A percentile compares a stretch with the other conserved stretches of the same genome.
Evolutionary conservation across 1,139 yeast genomes (phyloP).

Genomic region (Oligophagozyma castellii): DNA sequence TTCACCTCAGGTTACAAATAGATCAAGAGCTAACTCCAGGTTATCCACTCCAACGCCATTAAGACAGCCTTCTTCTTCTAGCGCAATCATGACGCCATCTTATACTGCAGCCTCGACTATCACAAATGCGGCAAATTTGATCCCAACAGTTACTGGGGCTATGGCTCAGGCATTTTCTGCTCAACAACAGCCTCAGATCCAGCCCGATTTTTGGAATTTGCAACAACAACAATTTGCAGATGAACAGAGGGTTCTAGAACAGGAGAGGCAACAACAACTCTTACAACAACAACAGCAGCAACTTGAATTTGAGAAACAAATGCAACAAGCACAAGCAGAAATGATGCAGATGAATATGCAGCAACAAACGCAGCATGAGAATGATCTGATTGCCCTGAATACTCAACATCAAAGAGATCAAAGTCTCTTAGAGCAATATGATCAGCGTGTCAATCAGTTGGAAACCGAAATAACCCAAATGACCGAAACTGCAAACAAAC

Average conservation of each 20-base stretch:
- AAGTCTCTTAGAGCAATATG: slow-evolving; percentile 73
- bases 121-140: slow-evolving; percentile 5
- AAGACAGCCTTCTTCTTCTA: not conserved
- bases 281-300: slow-evolving; percentile 54
- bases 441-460: slow-evolving; percentile 67
- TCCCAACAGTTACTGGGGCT: slow-evolving; percentile 6
- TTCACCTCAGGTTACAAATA: slow-evolving; percentile 3
- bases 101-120: slow-evolving; percentile 8
- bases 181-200: slow-evolving; percentile 6
- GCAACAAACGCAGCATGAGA: slow-evolving; percentile 64
- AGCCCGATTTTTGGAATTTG: slow-evolving; percentile 34
- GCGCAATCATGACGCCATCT: slow-evolving; percentile 7
- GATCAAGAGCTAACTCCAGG: slow-evolving; percentile 2
- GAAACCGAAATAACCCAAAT: slow-evolving; percentile 59
- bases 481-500: slow-evolving; percentile 57
- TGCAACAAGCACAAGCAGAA: slow-evolving; percentile 34
- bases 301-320: slow-evolving; percentile 61
- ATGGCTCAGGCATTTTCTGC: slow-evolving; percentile 1
- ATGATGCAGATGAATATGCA: slow-evolving; percentile 26
- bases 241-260: slow-evolving; percentile 37
- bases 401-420: slow-evolving; percentile 86
- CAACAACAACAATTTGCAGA: slow-evolving; percentile 27
- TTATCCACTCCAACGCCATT: slow-evolving; percentile 1
- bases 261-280: slow-evolving; percentile 37
- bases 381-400: slow-evolving; percentile 60